Evolutionary conservation across 73 alveolate genomes (phyloP), one percentile per base, ranked within the genome.

Genomic region (Tetrahymena elliotti): DNA sequence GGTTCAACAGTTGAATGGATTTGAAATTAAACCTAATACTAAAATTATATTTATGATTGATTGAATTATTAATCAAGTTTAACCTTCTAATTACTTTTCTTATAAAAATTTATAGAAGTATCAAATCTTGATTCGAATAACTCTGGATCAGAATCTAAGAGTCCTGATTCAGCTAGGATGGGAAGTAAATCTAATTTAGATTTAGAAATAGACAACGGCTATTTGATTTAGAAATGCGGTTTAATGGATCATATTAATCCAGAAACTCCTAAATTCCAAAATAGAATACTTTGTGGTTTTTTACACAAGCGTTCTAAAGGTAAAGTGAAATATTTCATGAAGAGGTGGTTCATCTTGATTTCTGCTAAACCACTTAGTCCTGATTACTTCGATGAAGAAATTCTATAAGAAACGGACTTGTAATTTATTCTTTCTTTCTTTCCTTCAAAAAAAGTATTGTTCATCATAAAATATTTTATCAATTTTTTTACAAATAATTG

Each of bases 291-390:
- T 84, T 98, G 97, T 68, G 99, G 99, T 18, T 98, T 97, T 94
- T 88, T 98, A 93, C 95, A 96, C 33, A 98, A 98, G 93, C 88
- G 99, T 83, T 96, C 98, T 98, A 96, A 96, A 95, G 98, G 98
- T n/a, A 94, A 94, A 93, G 94, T 98, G 40, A 97, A 98, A 95
- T 95, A 94, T 84, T 97, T 97, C 95, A 95, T 92, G 54, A 95
- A 83, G 40, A 93, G 99, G 53, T 98, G 99, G 99, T 96, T 96
- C 84, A 96, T 98, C 35, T 52, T 98, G 39, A 96, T 98, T 24
- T 95, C 98, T 52, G 96, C 97, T 31, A 95, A 97, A 54, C 99
- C 99, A n/a, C 92, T 98, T 96, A 41, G 47, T 40, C 4, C 83
- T 13, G 96, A 84, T 7, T 94, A 94, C 24, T 93, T 94, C 68